Conservation (phyloP, 495 filamentous ascomycete species). For the Neurospora tetrasperma region DNA sequence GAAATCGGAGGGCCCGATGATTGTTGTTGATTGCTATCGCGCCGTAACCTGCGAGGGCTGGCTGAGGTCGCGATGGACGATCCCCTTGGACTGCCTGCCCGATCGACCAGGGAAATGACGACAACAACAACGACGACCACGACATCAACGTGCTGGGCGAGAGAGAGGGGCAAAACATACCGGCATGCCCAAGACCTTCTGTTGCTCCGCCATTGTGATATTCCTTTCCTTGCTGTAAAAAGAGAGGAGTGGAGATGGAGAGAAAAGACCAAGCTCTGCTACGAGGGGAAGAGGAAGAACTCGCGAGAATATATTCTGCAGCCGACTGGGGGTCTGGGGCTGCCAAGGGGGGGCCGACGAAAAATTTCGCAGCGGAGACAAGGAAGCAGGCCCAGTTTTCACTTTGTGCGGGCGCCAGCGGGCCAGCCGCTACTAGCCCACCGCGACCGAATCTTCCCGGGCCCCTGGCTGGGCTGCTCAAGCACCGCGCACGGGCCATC, state of each 20-base stretch:
- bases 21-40: background rate
- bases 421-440: background rate
- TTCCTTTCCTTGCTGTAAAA: conserved; percentile 40
- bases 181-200: conserved; percentile 77
- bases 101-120: conserved; percentile 6
- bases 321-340: conserved; percentile 20
- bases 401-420: conserved; percentile 12
- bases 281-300: conserved; percentile 27
- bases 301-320: conserved; percentile 36
- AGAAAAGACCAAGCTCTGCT: conserved; percentile 26
- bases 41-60: background rate
- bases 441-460: conserved; percentile 25
- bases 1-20: background rate
- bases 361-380: conserved; percentile 20
- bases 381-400: conserved; percentile 25
- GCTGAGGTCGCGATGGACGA: background rate
- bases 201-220: conserved; percentile 44
- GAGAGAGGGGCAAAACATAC: conserved; percentile 37
- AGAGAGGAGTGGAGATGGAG: conserved; percentile 35
- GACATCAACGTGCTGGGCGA: conserved; percentile 15
- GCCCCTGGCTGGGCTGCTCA: conserved; percentile 17
- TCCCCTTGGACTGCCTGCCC: background rate
- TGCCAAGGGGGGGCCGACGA: conserved; percentile 15
- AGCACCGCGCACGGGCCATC: conserved; percentile 17
- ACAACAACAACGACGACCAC: background rate